These are phyloP conservation scores for Neofusicoccum ribis DNA, from an alignment of 2,329 filamentous ascomycete species.

Conservation along the genomic window DNA sequence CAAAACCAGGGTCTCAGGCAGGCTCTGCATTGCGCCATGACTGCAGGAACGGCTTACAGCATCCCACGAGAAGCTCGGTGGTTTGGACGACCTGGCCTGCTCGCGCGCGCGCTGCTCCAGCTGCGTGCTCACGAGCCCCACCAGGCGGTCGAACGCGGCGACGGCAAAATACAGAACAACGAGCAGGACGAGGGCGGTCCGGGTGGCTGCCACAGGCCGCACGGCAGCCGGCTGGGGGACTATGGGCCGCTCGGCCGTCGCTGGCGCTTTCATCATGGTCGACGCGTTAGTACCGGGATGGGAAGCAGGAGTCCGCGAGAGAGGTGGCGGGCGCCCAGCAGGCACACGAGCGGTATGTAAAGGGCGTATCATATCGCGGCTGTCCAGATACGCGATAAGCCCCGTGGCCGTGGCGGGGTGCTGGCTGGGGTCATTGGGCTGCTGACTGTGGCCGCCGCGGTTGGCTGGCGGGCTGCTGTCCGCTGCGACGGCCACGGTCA, in stretches of 20 bases:
- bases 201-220: background rate
- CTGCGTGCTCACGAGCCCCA: background rate
- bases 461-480: background rate
- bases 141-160: conserved; percentile 4
- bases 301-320: background rate
- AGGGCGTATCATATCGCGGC: conserved; percentile 4
- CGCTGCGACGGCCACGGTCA: too few species aligned
- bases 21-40: background rate
- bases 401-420: background rate
- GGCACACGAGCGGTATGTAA: conserved; percentile 3
- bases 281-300: background rate
- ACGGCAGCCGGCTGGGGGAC: background rate
- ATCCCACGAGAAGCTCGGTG: conserved; percentile 16
- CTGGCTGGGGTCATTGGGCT: background rate
- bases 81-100: background rate
- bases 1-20: background rate
- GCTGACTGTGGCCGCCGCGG: conserved; percentile 6
- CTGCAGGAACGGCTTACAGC: conserved; percentile 12
- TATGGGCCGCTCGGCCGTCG: background rate
- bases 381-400: conserved; percentile 2
- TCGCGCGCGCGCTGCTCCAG: conserved; percentile 5
- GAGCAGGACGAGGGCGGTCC: background rate
- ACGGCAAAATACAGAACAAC: background rate
- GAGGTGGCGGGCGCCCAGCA: background rate
- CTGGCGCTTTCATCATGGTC: conserved; percentile 11